Percentiles rank a stretch among this genome's conserved stretches.
Conservation (phyloP, 2,329 filamentous ascomycete species). For the Phialemonium atrogriseum region DNA sequence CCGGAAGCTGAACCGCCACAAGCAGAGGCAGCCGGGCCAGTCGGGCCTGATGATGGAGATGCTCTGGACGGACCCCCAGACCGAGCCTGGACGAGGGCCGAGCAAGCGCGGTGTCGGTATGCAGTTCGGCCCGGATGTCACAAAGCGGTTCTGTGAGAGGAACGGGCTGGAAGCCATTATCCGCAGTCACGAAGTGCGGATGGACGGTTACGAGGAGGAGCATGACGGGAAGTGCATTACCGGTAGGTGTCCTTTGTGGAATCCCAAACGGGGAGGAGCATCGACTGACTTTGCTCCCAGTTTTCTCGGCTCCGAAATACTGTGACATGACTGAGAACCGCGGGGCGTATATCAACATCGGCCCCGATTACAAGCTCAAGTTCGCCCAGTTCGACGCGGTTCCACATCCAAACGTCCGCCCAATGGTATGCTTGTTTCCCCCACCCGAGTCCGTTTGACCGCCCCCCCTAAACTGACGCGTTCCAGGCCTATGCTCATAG, state of each 20-base stretch:
- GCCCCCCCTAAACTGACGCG: constrained; percentile 21
- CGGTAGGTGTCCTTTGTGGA: constrained; percentile 38
- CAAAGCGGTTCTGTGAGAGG: constrained; percentile 91
- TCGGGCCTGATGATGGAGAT: constrained; percentile 99
- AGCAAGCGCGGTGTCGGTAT: constrained; percentile 95
- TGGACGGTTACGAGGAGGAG: constrained; percentile 99
- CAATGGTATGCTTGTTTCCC: constrained; percentile 56
- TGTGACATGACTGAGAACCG: constrained; percentile 98
- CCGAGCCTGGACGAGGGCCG: constrained; percentile 74
- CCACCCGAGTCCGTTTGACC: not conserved
- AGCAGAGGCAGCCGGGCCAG: constrained; percentile 87
- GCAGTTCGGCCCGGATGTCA: constrained; percentile 95
- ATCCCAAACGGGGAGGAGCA: not conserved
- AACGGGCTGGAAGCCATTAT: constrained; percentile 94
- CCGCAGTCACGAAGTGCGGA: constrained; percentile 93
- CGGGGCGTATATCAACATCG: constrained; percentile 96
- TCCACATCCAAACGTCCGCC: constrained; percentile 88
- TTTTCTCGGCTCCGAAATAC: constrained; percentile 96
- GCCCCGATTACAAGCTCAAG: constrained; percentile 80
- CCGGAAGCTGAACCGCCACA: constrained; percentile 82
- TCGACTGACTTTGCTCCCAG: constrained; percentile 28
- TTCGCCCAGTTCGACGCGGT: constrained; percentile 95
- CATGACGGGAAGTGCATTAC: constrained; percentile 95
- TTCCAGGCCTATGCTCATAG: constrained; percentile 72
- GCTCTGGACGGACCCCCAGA: constrained; percentile 97